Evolutionary conservation across 495 filamentous ascomycete species (phyloP).

Genomic region (Evernia prunastri): DNA sequence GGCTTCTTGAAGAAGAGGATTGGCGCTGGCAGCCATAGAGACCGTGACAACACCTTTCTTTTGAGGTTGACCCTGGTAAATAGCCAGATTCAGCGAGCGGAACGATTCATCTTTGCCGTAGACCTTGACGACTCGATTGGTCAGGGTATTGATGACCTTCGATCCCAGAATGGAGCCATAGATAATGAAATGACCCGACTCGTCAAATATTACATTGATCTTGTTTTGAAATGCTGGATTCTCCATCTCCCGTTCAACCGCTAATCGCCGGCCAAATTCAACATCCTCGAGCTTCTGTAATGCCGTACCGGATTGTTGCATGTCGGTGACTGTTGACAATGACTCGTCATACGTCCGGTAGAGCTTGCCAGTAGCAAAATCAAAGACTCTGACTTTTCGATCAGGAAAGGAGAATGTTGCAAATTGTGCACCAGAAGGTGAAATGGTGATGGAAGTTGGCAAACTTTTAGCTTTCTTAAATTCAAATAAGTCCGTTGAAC

Average conservation of each 20-base stretch:
- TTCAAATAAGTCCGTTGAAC: slow-evolving; percentile 86
- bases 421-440: slow-evolving; percentile 76
- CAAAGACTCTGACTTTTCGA: slow-evolving; percentile 84
- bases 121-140: slow-evolving; percentile 80
- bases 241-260: slow-evolving; percentile 81
- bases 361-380: slow-evolving; percentile 82
- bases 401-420: slow-evolving; percentile 91
- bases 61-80: slow-evolving; percentile 95
- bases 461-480: slow-evolving; percentile 93
- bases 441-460: slow-evolving; percentile 78
- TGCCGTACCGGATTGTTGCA: slow-evolving; percentile 88
- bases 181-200: slow-evolving; percentile 89
- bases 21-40: slow-evolving; percentile 93
- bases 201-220: slow-evolving; percentile 86
- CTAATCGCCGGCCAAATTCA: slow-evolving; percentile 86
- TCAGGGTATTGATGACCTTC: slow-evolving; percentile 91
- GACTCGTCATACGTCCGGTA: slow-evolving; percentile 94
- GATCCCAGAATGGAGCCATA: slow-evolving; percentile 87
- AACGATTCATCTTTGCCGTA: slow-evolving; percentile 87
- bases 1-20: slow-evolving; percentile 88
- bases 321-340: slow-evolving; percentile 72
- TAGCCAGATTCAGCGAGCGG: slow-evolving; percentile 67
- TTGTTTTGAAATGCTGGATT: slow-evolving; percentile 58
- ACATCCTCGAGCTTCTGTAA: slow-evolving; percentile 72
- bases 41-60: slow-evolving; percentile 88